Conservation (phyloP, 169 alveolate genomes). For the Amoebophrya sp. region DNA sequence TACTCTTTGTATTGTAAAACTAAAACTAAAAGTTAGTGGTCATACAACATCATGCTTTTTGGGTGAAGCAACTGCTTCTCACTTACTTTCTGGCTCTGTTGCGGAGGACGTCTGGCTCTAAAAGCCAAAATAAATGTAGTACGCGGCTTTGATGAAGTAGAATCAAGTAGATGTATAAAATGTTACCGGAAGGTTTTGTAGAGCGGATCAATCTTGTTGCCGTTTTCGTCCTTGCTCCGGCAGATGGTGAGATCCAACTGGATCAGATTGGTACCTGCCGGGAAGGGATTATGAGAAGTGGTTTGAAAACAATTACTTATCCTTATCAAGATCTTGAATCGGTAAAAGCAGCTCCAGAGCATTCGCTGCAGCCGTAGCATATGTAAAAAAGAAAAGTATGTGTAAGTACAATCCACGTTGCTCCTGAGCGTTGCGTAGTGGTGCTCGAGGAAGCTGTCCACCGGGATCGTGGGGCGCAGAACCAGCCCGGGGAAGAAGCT, state of each 20-base stretch:
- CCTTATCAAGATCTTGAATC: no score
- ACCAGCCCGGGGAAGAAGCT: no score
- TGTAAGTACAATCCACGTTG: no score
- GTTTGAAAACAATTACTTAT: no score
- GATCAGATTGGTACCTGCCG: background rate
- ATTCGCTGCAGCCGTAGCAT: no score
- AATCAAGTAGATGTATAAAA: background rate
- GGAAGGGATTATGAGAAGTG: no score
- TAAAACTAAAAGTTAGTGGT: background rate
- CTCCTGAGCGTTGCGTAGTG: background rate
- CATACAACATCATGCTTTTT: no score
- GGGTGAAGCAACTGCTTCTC: background rate
- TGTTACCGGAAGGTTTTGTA: background rate
- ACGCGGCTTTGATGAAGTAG: no score
- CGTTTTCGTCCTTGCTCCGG: background rate
- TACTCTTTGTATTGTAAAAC: background rate
- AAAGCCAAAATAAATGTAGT: background rate
- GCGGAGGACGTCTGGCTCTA: no score
- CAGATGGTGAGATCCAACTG: background rate
- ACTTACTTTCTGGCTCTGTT: background rate
- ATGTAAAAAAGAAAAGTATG: no score
- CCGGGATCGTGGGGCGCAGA: no score
- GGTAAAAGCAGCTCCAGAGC: no score
- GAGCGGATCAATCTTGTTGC: background rate
- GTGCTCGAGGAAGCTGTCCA: background rate